These are phyloP conservation scores for Fusarium bactridioides DNA, from an alignment of 2,329 filamentous ascomycete genomes.

Conservation along the genomic window DNA sequence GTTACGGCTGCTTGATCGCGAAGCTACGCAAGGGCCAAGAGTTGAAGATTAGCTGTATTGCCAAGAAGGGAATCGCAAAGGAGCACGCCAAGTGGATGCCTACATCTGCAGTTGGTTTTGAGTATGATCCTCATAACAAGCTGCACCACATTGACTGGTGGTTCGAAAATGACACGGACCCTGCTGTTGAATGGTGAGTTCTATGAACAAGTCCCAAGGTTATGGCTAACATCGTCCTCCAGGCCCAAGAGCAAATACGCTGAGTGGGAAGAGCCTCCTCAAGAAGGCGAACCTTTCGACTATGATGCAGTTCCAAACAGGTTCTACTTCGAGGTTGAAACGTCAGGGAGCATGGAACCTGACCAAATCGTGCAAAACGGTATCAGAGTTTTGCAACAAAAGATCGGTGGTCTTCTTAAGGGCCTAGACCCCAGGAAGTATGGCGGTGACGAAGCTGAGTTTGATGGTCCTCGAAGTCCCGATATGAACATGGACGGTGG, in stretches of 20 bases:
- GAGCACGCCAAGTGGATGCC: slow-evolving; percentile 99
- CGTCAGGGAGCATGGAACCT: slow-evolving; percentile 85
- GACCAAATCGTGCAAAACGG: slow-evolving; percentile 89
- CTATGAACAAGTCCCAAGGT: background rate
- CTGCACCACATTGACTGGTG: slow-evolving; percentile 90
- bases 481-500: slow-evolving; percentile 67
- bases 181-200: slow-evolving; percentile 82
- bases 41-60: slow-evolving; percentile 87
- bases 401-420: slow-evolving; percentile 82
- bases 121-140: slow-evolving; percentile 98
- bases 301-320: slow-evolving; percentile 83
- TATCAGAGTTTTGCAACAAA: slow-evolving; percentile 87
- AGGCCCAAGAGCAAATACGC: slow-evolving; percentile 86
- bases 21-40: slow-evolving; percentile 92
- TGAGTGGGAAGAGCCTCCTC: slow-evolving; percentile 78
- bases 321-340: slow-evolving; percentile 96
- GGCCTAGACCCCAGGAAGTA: slow-evolving; percentile 57
- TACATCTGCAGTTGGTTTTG: slow-evolving; percentile 90
- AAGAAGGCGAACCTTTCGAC: slow-evolving; percentile 87
- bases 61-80: slow-evolving; percentile 98
- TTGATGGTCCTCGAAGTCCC: slow-evolving; percentile 72
- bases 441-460: slow-evolving; percentile 65
- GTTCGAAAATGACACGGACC: slow-evolving; percentile 81
- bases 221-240: slow-evolving; percentile 10
- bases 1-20: slow-evolving; percentile 83